Evolutionary conservation across 2,329 filamentous ascomycete species (phyloP).

Genomic region (Teratosphaeriaceae sp.): DNA sequence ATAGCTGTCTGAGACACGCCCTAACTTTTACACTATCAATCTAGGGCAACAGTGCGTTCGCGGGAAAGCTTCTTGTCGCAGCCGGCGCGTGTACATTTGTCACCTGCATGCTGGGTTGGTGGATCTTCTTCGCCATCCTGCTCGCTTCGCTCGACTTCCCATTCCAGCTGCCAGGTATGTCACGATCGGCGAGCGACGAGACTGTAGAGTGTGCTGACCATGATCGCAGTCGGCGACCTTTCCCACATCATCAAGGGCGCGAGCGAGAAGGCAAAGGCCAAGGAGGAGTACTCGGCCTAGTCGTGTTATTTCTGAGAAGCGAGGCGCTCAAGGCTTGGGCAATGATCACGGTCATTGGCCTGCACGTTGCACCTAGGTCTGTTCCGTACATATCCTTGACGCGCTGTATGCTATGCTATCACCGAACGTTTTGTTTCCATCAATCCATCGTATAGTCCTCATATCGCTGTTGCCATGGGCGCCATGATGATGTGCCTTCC

Average conservation of each 20-base stretch:
- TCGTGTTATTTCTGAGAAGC: no score
- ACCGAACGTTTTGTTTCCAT: no score
- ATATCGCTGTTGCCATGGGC: no score
- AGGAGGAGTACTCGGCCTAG: constrained; percentile 10
- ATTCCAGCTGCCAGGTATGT: constrained; percentile 40
- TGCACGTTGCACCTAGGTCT: no score
- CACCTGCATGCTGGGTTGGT: constrained; percentile 44
- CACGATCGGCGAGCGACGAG: neutral
- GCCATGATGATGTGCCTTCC: no score
- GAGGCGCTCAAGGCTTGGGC: no score
- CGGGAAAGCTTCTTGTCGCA: constrained; percentile 26
- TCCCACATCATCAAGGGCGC: constrained; percentile 40
- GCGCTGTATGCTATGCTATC: no score
- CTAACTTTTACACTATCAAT: no score
- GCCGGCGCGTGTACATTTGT: constrained; percentile 46
- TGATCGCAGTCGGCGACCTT: constrained; percentile 37
- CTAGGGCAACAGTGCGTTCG: constrained; percentile 31
- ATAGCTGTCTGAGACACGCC: no score
- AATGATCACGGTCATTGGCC: no score
- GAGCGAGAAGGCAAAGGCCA: constrained; percentile 23
- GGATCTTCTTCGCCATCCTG: constrained; percentile 49
- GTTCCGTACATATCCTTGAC: no score
- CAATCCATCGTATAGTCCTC: no score
- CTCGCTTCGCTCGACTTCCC: constrained; percentile 49
- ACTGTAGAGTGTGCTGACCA: constrained; percentile 6